Evolutionary conservation across 768 basidiomycete species (phyloP), one percentile per base, ranked within the genome.

Genomic region (Lentinula sp.): DNA sequence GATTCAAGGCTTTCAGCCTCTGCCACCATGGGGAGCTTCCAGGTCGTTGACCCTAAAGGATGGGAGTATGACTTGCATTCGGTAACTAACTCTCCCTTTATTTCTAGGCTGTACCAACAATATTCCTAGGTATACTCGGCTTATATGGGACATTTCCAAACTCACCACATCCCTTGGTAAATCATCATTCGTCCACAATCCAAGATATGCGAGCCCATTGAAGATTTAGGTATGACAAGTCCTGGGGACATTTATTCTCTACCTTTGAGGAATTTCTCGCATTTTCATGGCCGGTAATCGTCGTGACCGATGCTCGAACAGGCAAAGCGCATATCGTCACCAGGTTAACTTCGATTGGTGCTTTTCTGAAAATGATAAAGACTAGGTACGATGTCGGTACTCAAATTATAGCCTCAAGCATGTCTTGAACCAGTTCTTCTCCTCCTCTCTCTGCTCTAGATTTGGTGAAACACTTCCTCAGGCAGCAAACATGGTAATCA

Each of bases 291-390:
- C 91, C 91, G 4, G 85, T 83, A 16, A 87, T 93, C 63, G 85
- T 85, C 0, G 82, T 90, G 48, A 92, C 91, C 39, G 89, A 92
- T 69, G 69, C 77, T 46, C 80, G 78, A 70, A 90, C 91, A 0
- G 86, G 88, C 16, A 80, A 80, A 63, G 84, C 89, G 0, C 91
- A 93, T 70, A 87, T 93, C 59, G 90, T 90, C 23, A 92, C 90
- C n/a, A 82, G 88, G 51, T 73, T 85, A 63, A 85, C 78, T 3
- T 87, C 87, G 36, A 79, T 93, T 52, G 80, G 82, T 4, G 85
- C 89, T 1, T 93, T 93, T 66, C 71, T 91, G 52, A 90, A 87
- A 74, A 93, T 93, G 91, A 85, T 93, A 67, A 90, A 90, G 74
- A 90, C 88, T 2, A 81, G 90, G 88, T 85, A 63, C 16, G 66